Evolutionary conservation across 805 yeast species (phyloP).

Genomic region (Yarrowia sp.): DNA sequence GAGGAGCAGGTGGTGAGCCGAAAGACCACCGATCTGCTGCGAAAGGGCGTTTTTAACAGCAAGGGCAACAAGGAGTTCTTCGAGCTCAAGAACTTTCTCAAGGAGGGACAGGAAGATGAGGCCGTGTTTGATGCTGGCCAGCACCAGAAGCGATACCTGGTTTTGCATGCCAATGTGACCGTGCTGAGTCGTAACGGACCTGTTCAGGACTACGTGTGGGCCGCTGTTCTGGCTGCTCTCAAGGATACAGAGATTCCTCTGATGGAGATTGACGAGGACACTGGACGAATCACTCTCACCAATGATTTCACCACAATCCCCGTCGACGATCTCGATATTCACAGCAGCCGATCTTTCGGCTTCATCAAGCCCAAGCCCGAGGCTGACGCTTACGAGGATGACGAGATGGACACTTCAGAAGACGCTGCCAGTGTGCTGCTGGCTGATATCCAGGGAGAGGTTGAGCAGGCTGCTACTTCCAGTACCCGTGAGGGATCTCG

Average conservation of each 20-base stretch:
- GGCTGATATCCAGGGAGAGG: slow-evolving; percentile 38
- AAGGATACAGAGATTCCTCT: slow-evolving; percentile 66
- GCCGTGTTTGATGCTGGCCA: slow-evolving; percentile 48
- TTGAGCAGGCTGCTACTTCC: slow-evolving; percentile 34
- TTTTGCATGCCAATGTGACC: slow-evolving; percentile 73
- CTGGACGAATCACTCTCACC: slow-evolving; percentile 43
- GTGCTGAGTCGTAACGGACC: slow-evolving; percentile 87
- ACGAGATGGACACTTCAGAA: slow-evolving; percentile 27
- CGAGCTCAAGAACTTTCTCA: slow-evolving; percentile 42
- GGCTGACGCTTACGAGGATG: slow-evolving; percentile 26
- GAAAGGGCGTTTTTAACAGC: slow-evolving; percentile 62
- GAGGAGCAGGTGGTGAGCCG: slow-evolving; percentile 53
- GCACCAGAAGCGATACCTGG: slow-evolving; percentile 52
- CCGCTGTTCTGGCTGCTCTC: slow-evolving; percentile 69
- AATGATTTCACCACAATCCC: slow-evolving; percentile 14
- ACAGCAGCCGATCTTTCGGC: slow-evolving; percentile 32
- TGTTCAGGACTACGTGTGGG: slow-evolving; percentile 76
- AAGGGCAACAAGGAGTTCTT: slow-evolving; percentile 51
- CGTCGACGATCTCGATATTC: slow-evolving; percentile 11
- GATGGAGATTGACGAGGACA: slow-evolving; percentile 65
- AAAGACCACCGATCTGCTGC: slow-evolving; percentile 63
- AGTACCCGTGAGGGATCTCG: slow-evolving; percentile 34
- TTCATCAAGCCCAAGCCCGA: slow-evolving; percentile 34
- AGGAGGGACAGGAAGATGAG: slow-evolving; percentile 48
- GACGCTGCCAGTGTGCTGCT: slow-evolving; percentile 7